Conservation (phyloP, 495 filamentous ascomycete species). For the Platismatia glauca region DNA sequence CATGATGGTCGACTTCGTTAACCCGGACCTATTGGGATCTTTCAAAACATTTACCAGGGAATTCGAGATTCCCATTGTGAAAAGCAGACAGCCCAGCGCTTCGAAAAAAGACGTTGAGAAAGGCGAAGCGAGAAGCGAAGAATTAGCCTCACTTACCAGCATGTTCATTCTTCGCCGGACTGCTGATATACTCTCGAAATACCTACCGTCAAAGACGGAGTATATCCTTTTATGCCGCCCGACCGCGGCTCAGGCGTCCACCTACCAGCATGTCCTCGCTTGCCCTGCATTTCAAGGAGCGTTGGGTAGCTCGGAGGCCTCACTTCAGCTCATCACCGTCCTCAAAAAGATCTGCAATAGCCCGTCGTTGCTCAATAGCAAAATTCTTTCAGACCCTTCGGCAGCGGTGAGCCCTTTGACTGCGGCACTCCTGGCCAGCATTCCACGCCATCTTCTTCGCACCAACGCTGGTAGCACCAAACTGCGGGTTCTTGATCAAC, state of each 20-base stretch:
- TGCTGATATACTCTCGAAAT: constrained; percentile 63
- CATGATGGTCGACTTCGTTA: constrained; percentile 71
- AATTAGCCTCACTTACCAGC: constrained; percentile 57
- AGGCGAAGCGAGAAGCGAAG: constrained; percentile 59
- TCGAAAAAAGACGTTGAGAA: constrained; percentile 59
- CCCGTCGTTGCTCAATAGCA: constrained; percentile 52
- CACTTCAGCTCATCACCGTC: constrained; percentile 66
- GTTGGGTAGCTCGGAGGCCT: constrained; percentile 58
- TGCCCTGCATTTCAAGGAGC: constrained; percentile 60
- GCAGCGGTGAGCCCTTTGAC: constrained; percentile 34
- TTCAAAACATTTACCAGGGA: constrained; percentile 62
- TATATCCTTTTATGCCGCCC: constrained; percentile 70
- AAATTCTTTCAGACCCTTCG: constrained; percentile 28
- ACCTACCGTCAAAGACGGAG: constrained; percentile 69
- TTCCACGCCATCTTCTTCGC: constrained; percentile 51
- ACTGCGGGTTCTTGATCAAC: constrained; percentile 59
- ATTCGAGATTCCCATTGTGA: constrained; percentile 65
- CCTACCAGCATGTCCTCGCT: constrained; percentile 60
- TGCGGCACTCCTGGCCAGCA: constrained; percentile 44
- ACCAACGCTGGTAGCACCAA: constrained; percentile 58
- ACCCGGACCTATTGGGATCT: constrained; percentile 61
- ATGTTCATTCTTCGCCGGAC: constrained; percentile 70
- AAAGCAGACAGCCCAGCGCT: constrained; percentile 63
- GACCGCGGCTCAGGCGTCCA: constrained; percentile 55
- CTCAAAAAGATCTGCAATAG: constrained; percentile 81